Conservation (phyloP, 164 flowering plant genomes). For the Aristolochia contorta region DNA sequence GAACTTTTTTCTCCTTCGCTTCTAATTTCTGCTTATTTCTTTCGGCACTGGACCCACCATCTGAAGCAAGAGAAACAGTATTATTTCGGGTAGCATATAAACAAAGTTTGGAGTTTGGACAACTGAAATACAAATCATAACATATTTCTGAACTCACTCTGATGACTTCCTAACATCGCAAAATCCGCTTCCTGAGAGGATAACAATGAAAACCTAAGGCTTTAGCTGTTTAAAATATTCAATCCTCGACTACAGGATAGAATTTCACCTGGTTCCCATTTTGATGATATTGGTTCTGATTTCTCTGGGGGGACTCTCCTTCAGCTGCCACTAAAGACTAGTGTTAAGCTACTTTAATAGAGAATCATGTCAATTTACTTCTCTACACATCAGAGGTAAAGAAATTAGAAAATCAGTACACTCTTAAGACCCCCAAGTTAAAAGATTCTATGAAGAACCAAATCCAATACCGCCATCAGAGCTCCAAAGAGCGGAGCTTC, state of each 20-base stretch:
- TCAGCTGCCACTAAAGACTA: constrained; percentile 28
- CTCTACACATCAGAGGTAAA: background rate
- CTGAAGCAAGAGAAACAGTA: constrained; percentile 14
- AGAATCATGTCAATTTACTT: background rate
- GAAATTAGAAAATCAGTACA: background rate
- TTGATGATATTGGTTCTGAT: constrained; percentile 21
- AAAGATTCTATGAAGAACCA: background rate
- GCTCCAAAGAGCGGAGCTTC: too few species aligned
- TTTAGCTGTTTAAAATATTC: background rate
- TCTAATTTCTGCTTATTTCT: constrained; percentile 38
- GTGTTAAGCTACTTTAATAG: constrained; percentile 1
- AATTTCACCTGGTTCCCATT: constrained; percentile 54
- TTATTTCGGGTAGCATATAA: background rate
- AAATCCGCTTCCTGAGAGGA: constrained; percentile 66
- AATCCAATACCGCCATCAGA: too few species aligned
- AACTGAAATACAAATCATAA: background rate
- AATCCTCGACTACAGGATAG: background rate
- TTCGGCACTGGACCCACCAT: constrained; percentile 60
- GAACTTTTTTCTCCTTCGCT: constrained; percentile 29
- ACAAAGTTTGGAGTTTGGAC: background rate
- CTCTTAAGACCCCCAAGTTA: background rate
- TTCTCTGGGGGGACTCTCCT: constrained; percentile 68
- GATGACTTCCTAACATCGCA: constrained; percentile 61
- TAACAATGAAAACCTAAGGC: background rate
- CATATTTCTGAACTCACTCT: constrained; percentile 41